Evolutionary conservation across 305 asterid genomes (phyloP).

Genomic region (Fraxinus velutina): DNA sequence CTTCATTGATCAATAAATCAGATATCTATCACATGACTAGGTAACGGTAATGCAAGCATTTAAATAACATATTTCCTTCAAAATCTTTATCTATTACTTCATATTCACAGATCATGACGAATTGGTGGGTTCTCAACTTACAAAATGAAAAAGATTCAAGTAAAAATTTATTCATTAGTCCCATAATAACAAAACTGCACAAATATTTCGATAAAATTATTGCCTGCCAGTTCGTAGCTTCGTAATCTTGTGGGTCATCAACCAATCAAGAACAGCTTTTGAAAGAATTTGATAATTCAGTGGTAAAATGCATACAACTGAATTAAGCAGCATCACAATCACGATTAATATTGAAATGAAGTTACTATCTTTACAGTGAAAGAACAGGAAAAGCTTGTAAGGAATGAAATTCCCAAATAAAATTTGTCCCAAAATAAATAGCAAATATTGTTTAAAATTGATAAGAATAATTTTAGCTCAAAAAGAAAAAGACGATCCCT

Average conservation of each 20-base stretch:
- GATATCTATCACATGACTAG: conserved; percentile 1
- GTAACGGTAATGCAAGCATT: not conserved
- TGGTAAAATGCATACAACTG: not conserved
- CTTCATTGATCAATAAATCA: conserved; percentile 12
- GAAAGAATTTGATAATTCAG: not conserved
- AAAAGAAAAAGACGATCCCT: not conserved
- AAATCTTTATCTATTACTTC: conserved; percentile 1
- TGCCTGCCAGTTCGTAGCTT: conserved; percentile 5
- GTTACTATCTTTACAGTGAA: conserved; percentile 18
- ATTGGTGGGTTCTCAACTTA: not conserved
- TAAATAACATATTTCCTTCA: not conserved
- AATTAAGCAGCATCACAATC: conserved; percentile 8
- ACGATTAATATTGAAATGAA: not conserved
- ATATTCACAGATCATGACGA: not conserved
- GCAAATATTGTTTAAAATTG: not conserved
- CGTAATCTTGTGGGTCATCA: not conserved
- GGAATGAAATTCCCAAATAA: not conserved
- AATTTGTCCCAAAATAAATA: not conserved
- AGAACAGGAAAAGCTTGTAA: conserved; percentile 11
- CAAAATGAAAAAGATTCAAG: conserved; percentile 4
- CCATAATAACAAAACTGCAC: not conserved
- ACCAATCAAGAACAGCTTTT: not conserved
- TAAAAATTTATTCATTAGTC: not conserved
- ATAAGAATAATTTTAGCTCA: not conserved
- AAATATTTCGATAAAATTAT: not conserved